Evolutionary conservation across 2,329 filamentous ascomycete genomes (phyloP), one percentile per base, ranked within the genome.

Genomic region (Huntiella savannae): DNA sequence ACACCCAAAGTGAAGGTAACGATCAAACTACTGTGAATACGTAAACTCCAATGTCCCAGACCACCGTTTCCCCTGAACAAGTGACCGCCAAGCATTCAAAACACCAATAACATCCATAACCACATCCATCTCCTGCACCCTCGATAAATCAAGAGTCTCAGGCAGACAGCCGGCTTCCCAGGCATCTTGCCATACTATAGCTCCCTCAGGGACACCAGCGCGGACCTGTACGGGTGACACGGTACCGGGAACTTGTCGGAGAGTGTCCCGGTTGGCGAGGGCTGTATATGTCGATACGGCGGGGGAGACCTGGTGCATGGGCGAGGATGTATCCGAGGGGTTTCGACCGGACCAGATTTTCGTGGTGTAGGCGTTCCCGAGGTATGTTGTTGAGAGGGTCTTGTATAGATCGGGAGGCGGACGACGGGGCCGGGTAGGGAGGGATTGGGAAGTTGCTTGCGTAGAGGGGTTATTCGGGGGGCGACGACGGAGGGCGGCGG

Each of bases 131-230:
- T 46, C 22, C n/a, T 49, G 36, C n/a, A 13, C 33, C 12, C 13
- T 28, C n/a, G 39, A 40, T n/a, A 43, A 22, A 13, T 36, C 16
- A 4, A 36, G 10, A 10, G 43, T 17, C 28, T 40, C 19, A 3
- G 40, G 32, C n/a, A 71, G 49, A 11, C 72, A 52, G 45, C 71
- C 66, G 4, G 61, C 62, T 49, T 65, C 63, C 72, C 72, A 76
- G 0, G 71, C 71, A 1, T 61, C 63, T 22, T 66, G 60, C 52
- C 68, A 75, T 35, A 76, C 55, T 46, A 63, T 64, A 1, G 61
- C 58, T 0, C 60, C 58, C 1, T 55, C 41, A 4, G 71, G 71
- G 4, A 66, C 69, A 1, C 72, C 72, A 0, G 68, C 68, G 2
- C 54, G 57, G 12, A 70, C 57, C 46, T 76, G 72, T 15, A 59